Evolutionary conservation across 805 yeast genomes (phyloP).

Genomic region (Ogataea degrootiae): DNA sequence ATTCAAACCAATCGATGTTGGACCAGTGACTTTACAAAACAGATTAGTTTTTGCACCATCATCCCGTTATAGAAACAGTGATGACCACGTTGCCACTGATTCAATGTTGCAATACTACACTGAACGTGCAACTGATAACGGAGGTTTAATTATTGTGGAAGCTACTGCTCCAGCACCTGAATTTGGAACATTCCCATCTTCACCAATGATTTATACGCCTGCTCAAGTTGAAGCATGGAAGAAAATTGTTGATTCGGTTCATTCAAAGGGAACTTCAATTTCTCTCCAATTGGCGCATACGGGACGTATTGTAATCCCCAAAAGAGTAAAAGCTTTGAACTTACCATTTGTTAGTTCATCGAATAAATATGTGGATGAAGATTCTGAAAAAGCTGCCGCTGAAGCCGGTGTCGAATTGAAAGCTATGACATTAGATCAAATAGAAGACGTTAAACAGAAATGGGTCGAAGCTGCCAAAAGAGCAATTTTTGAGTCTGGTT

Average conservation of each 20-base stretch:
- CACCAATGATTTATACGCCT: constrained; percentile 48
- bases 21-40: constrained; percentile 33
- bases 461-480: constrained; percentile 42
- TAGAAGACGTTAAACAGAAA: constrained; percentile 36
- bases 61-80: constrained; percentile 39
- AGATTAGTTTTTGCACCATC: constrained; percentile 47
- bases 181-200: constrained; percentile 38
- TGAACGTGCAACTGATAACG: constrained; percentile 50
- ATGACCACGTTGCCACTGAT: constrained; percentile 41
- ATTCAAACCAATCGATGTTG: constrained; percentile 43
- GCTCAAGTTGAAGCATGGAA: constrained; percentile 48
- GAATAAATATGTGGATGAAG: constrained; percentile 34
- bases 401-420: constrained; percentile 41
- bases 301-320: constrained; percentile 39
- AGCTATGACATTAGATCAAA: constrained; percentile 35
- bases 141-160: constrained; percentile 57
- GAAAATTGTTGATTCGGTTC: constrained; percentile 44
- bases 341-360: constrained; percentile 37
- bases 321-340: constrained; percentile 31
- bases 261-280: constrained; percentile 41
- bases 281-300: constrained; percentile 51
- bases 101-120: constrained; percentile 47
- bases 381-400: constrained; percentile 31
- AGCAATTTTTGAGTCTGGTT: constrained; percentile 31
- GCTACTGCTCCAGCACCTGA: constrained; percentile 46